Percentiles rank a stretch among this genome's conserved stretches.
phyloP scores from a whole-genome alignment of 768 basidiomycete genomes.

The Termitomyces sp. region DNA sequence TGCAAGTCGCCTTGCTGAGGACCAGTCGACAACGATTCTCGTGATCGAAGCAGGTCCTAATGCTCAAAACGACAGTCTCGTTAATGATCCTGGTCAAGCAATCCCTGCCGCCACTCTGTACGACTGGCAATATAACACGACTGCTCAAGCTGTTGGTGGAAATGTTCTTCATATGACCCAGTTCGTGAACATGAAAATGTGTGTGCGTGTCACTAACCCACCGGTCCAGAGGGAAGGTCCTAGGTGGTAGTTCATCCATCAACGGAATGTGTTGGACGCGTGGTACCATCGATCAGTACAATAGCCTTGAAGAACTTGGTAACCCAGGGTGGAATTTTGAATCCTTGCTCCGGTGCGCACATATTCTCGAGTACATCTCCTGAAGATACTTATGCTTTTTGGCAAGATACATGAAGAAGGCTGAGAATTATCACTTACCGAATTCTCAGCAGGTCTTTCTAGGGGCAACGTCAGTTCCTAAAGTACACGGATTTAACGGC shows the following conservation, averaged over 20 bases:
- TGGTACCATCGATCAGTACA: conserved; percentile 19
- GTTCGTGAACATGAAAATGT: not conserved
- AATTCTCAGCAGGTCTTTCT: conserved; percentile 11
- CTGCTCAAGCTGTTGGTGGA: conserved; percentile 13
- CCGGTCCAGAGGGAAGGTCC: conserved; percentile 15
- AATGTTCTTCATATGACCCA: conserved; percentile 9
- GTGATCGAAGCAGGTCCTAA: conserved; percentile 19
- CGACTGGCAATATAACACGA: conserved; percentile 17
- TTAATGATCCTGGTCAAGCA: conserved; percentile 17
- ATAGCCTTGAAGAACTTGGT: conserved; percentile 18
- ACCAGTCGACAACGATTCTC: conserved; percentile 3
- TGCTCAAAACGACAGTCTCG: conserved; percentile 12
- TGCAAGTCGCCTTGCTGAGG: conserved; percentile 17
- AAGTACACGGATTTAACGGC: conserved; percentile 12
- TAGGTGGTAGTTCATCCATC: conserved; percentile 22
- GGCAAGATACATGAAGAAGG: conserved; percentile 16
- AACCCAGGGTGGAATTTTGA: conserved; percentile 22
- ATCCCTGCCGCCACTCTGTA: not conserved
- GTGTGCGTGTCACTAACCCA: not conserved
- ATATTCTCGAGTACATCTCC: too few relatives aligned
- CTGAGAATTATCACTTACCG: conserved; percentile 15
- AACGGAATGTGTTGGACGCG: conserved; percentile 22
- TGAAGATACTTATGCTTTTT: not conserved
- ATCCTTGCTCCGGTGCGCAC: conserved; percentile 7
- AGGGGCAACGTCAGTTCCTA: conserved; percentile 12